Conservation (phyloP, 306 rosid species). For the Cyamopsis tetragonoloba region DNA sequence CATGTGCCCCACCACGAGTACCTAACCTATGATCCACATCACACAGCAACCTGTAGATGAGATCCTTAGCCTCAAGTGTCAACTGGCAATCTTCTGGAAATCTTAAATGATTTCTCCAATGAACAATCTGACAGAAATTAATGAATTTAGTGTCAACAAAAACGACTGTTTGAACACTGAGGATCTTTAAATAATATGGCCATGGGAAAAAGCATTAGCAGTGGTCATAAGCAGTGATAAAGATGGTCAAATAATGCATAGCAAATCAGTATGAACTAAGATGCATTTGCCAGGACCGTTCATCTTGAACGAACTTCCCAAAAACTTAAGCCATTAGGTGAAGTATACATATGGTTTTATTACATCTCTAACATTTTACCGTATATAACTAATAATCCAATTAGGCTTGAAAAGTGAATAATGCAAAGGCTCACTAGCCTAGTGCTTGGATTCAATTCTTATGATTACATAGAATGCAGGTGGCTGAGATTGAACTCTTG, state of each 20-base stretch:
- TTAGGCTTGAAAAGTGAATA: neutral
- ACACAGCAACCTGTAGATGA: constrained; percentile 86
- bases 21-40: constrained; percentile 93
- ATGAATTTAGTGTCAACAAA: constrained; percentile 26
- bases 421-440: neutral
- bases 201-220: neutral
- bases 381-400: neutral
- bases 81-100: constrained; percentile 87
- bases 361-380: neutral
- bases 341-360: neutral
- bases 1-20: constrained; percentile 80
- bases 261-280: neutral
- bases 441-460: neutral
- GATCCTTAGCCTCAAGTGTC: constrained; percentile 87
- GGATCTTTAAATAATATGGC: constrained; percentile 1
- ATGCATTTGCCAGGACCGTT: no score
- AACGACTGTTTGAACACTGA: constrained; percentile 14
- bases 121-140: constrained; percentile 76
- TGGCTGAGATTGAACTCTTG: no score
- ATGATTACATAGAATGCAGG: neutral
- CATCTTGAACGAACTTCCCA: neutral
- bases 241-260: neutral
- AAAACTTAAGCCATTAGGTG: neutral
- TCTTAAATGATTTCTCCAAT: constrained; percentile 85
- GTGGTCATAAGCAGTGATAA: constrained; percentile 1